phyloP scores from a whole-genome alignment of 345 rosid genomes.

The Rhodamnia rubescens region DNA sequence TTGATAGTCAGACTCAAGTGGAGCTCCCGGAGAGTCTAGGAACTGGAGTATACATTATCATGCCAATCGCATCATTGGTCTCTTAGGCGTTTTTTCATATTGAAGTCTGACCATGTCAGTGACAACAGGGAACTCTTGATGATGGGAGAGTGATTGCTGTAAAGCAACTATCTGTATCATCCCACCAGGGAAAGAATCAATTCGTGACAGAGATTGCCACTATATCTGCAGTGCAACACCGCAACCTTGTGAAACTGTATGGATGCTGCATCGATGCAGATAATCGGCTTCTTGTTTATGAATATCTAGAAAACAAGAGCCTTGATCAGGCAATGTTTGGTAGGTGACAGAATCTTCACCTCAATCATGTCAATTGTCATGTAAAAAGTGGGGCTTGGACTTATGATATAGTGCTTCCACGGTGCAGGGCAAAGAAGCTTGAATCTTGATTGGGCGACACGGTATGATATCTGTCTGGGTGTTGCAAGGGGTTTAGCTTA shows the following conservation, averaged over 20 bases:
- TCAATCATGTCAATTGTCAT: neutral
- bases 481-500: conserved; percentile 50
- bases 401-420: neutral
- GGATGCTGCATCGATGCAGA: conserved; percentile 60
- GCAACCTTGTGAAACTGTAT: conserved; percentile 58
- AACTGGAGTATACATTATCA: neutral
- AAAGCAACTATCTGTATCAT: conserved; percentile 53
- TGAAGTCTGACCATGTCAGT: neutral
- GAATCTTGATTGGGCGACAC: conserved; percentile 28
- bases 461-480: conserved; percentile 37
- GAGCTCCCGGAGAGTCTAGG: neutral
- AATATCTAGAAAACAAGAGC: conserved; percentile 58
- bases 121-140: conserved; percentile 17
- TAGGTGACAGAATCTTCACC: conserved; percentile 2
- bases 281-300: conserved; percentile 54
- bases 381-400: neutral
- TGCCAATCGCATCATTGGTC: neutral
- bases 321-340: conserved; percentile 65
- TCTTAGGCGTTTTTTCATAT: neutral
- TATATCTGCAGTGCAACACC: conserved; percentile 48
- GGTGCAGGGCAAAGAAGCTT: conserved; percentile 23
- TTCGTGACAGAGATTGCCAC: conserved; percentile 68
- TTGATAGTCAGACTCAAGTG: neutral
- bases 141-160: conserved; percentile 64
- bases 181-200: conserved; percentile 61